Conservation (phyloP, 2,329 filamentous ascomycete genomes). For the Botrytis fragariae region DNA sequence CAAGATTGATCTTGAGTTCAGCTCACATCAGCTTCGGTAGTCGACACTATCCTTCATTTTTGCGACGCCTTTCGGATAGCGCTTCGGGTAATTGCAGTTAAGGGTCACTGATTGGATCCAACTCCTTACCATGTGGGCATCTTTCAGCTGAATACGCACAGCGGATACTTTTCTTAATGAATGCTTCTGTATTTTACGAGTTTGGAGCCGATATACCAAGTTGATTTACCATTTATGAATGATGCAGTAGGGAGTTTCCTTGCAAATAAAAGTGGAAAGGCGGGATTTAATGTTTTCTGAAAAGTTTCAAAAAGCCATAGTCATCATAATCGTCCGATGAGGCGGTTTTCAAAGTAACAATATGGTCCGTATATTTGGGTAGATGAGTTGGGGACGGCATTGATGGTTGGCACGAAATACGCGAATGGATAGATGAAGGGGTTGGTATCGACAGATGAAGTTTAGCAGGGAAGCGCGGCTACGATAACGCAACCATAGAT, state of each 20-base stretch:
- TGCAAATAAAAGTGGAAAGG: constrained; percentile 6
- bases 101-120: constrained; percentile 1
- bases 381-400: neutral
- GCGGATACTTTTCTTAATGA: constrained; percentile 16
- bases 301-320: neutral
- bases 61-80: constrained; percentile 20
- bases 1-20: neutral
- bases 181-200: neutral
- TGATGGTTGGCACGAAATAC: neutral
- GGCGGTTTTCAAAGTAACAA: neutral
- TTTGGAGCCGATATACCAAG: constrained; percentile 3
- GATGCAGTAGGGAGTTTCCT: constrained; percentile 15
- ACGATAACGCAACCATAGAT: neutral
- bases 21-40: constrained; percentile 20
- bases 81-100: constrained; percentile 20
- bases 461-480: constrained; percentile 5
- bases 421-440: constrained; percentile 15
- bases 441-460: constrained; percentile 6
- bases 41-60: constrained; percentile 20
- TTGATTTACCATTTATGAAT: neutral
- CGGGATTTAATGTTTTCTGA: constrained; percentile 1
- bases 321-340: constrained; percentile 16
- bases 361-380: neutral
- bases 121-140: constrained; percentile 10
- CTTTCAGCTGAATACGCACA: constrained; percentile 20